phyloP scores from a whole-genome alignment of 2,329 filamentous ascomycete species.

The Pezicula carpinea region DNA sequence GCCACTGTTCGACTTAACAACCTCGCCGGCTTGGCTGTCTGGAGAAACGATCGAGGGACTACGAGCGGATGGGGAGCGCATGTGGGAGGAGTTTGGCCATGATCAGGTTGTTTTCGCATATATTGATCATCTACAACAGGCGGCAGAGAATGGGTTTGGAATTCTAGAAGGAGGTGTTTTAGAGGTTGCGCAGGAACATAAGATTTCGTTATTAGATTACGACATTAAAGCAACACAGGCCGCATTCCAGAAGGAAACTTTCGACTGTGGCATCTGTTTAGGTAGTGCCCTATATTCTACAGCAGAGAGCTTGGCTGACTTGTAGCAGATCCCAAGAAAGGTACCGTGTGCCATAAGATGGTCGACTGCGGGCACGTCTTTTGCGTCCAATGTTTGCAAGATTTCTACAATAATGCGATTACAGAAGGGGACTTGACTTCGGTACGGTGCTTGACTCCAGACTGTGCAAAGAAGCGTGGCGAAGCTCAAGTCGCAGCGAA shows the following conservation, averaged over 20 bases:
- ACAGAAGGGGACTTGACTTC: slow-evolving; percentile 74
- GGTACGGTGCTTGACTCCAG: slow-evolving; percentile 75
- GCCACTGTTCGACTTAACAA: slow-evolving; percentile 46
- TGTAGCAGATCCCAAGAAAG: slow-evolving; percentile 77
- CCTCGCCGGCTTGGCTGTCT: slow-evolving; percentile 54
- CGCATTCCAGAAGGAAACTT: slow-evolving; percentile 78
- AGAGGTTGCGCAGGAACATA: slow-evolving; percentile 50
- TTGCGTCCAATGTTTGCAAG: slow-evolving; percentile 78
- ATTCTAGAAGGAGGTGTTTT: slow-evolving; percentile 44
- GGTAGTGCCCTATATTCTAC: slow-evolving; percentile 34
- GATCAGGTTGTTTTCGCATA: slow-evolving; percentile 57
- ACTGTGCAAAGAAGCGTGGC: slow-evolving; percentile 63
- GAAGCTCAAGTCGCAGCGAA: slow-evolving; percentile 25
- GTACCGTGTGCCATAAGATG: slow-evolving; percentile 74
- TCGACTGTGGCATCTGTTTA: slow-evolving; percentile 82
- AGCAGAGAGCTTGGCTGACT: slow-evolving; percentile 8
- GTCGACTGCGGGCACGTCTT: slow-evolving; percentile 86
- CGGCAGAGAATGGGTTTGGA: slow-evolving; percentile 56
- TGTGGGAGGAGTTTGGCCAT: slow-evolving; percentile 60
- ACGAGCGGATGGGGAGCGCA: slow-evolving; percentile 41
- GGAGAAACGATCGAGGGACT: slow-evolving; percentile 42
- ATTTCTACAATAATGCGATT: slow-evolving; percentile 88
- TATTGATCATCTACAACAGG: slow-evolving; percentile 58
- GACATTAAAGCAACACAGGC: slow-evolving; percentile 69
- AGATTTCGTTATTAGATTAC: slow-evolving; percentile 71